Evolutionary conservation across 2,329 filamentous ascomycete species (phyloP).

Genomic region (Neurospora sp.): DNA sequence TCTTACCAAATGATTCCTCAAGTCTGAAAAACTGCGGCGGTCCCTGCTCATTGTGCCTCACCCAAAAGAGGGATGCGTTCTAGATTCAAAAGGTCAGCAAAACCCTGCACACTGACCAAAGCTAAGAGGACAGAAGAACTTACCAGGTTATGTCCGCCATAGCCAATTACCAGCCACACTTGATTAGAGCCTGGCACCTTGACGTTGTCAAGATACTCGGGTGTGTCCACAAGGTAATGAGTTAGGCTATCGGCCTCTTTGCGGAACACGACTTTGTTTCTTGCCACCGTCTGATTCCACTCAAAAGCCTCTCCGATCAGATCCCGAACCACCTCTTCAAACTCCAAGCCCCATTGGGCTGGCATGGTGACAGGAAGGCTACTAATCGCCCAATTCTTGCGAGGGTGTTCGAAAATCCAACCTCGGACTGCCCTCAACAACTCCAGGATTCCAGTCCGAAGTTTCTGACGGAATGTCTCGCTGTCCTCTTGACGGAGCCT

Average conservation of each 20-base stretch:
- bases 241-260: background rate
- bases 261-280: background rate
- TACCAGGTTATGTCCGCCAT: background rate
- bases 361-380: background rate
- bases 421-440: background rate
- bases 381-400: background rate
- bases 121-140: background rate
- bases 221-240: background rate
- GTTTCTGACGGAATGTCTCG: background rate
- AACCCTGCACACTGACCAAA: background rate
- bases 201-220: background rate
- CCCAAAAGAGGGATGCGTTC: background rate
- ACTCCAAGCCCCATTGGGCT: background rate
- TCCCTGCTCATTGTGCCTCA: too few relatives aligned
- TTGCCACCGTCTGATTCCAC: background rate
- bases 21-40: background rate
- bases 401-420: background rate
- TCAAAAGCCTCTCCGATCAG: constrained; percentile 1
- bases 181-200: too few relatives aligned
- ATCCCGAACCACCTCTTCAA: background rate
- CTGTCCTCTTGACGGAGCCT: background rate
- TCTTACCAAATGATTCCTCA: background rate
- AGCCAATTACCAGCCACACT: background rate
- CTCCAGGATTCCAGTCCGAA: background rate
- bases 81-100: background rate